These are phyloP conservation scores for Daldinia grandis DNA, from an alignment of 495 filamentous ascomycete species.

Conservation along the genomic window DNA sequence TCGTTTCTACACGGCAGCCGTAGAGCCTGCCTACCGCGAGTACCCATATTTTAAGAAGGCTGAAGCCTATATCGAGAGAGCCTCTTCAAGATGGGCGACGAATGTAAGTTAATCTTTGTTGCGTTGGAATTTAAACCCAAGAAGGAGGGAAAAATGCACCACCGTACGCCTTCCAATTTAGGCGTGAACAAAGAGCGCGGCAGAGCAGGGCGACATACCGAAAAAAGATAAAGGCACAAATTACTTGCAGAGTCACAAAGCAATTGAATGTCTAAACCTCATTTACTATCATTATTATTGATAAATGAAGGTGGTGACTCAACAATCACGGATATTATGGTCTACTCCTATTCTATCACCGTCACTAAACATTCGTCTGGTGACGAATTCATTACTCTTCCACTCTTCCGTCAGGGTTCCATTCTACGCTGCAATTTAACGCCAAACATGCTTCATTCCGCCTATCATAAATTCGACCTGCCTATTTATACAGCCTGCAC, in stretches of 20 bases:
- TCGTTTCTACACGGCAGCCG: constrained; percentile 17
- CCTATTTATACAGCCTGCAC: background rate
- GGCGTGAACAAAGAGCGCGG: constrained; percentile 14
- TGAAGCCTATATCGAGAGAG: constrained; percentile 7
- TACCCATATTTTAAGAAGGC: constrained; percentile 23
- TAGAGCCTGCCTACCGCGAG: constrained; percentile 12
- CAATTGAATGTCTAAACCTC: constrained; percentile 5
- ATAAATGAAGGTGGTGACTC: background rate
- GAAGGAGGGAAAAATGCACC: no score
- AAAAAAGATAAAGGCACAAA: background rate
- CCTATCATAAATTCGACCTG: constrained; percentile 4
- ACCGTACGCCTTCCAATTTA: background rate
- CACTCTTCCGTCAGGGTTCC: constrained; percentile 7
- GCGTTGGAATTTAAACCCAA: background rate
- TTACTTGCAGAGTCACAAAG: constrained; percentile 1
- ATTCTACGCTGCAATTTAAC: constrained; percentile 16
- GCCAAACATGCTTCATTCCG: constrained; percentile 21
- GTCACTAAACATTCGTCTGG: background rate
- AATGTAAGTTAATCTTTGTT: constrained; percentile 36
- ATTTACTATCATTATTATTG: background rate
- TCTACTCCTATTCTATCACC: background rate
- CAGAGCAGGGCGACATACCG: constrained; percentile 16
- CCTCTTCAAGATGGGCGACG: constrained; percentile 29
- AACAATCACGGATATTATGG: background rate
- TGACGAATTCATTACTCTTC: background rate